Base-by-base conservation (phyloP, 2,329 filamentous ascomycete genomes). In the Alternaria sp. region DNA sequence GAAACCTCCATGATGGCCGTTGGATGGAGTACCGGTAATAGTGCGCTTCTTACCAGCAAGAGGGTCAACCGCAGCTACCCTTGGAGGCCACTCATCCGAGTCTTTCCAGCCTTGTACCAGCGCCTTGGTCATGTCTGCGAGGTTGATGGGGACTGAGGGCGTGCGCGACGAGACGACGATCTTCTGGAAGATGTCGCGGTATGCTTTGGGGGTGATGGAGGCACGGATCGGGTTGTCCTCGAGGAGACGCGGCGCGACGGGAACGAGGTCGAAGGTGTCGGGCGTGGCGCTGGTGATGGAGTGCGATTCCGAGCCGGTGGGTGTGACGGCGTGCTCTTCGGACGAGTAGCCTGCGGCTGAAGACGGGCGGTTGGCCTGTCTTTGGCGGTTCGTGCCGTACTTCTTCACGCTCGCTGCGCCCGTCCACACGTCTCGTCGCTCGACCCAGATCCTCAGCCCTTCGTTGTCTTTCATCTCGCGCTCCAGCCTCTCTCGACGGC, bases 81-180 rank as follows among this genome's bases (percentile, higher is more conserved):
- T 88, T 1, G 92, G 93, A 5, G 95, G 94, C 95, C 95, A 98
- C 79, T 97, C 93, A 15, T 93, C 94, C 72, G 96, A 93, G 44
- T 92, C 87, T 79, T 96, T 97, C 95, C 95, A 97, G 46, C 95
- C 95, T 26, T 91, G 86, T 1, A 98, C 93, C 68, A 95, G 91
- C 12, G 92, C 89, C 10, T 89, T 87, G 21, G 92, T 88, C 82
- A 97, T 90, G 71, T 97, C 93, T 28, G 86, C 83, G 0, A 98
- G 86, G 71, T 97, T 97, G 74, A 97, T 91, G 4, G 95, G 95
- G 15, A 96, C 92, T 2, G 91, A 90, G 0, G 95, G 95, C 3
- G 93, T 92, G 67, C 96, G 87, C 40, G 86, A 87, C 73, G 95
- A 90, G 1, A 93, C 79, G 45, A 97, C 89, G 54, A 97, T 91